Evolutionary conservation across 352 stramenopile species (phyloP).

Genomic region (Pythium rishiriense): DNA sequence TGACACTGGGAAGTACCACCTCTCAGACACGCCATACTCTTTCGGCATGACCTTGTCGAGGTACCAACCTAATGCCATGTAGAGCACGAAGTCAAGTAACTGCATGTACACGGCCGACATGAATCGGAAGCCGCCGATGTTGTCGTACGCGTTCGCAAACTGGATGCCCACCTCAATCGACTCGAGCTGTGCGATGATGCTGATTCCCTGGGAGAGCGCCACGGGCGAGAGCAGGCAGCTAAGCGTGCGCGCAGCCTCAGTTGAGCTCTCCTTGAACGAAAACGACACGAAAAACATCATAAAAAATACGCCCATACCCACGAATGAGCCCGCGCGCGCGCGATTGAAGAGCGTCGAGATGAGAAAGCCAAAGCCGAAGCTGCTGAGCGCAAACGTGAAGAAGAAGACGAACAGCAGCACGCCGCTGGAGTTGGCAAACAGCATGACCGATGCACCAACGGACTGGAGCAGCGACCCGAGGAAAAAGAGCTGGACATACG

Average conservation of each 20-base stretch:
- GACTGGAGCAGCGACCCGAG: conserved; percentile 52
- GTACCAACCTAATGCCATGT: conserved; percentile 86
- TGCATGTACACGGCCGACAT: conserved; percentile 77
- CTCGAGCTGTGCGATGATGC: conserved; percentile 64
- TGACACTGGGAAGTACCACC: conserved; percentile 90
- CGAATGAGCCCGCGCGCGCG: conserved; percentile 55
- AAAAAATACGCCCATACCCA: conserved; percentile 78
- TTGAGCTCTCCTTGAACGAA: conserved; percentile 63
- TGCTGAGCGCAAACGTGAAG: conserved; percentile 75
- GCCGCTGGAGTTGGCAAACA: conserved; percentile 53
- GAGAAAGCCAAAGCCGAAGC: conserved; percentile 75
- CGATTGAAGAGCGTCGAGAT: conserved; percentile 68
- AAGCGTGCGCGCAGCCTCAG: conserved; percentile 25
- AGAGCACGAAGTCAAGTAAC: conserved; percentile 88
- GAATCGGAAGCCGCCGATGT: conserved; percentile 56
- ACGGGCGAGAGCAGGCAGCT: conserved; percentile 68
- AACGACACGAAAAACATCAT: conserved; percentile 79
- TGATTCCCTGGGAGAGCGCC: conserved; percentile 70
- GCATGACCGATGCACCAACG: conserved; percentile 26
- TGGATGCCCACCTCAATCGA: conserved; percentile 45
- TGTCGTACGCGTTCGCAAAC: conserved; percentile 35
- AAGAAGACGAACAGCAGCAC: conserved; percentile 64
- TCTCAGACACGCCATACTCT: conserved; percentile 88
- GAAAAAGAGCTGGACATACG: conserved; percentile 66
- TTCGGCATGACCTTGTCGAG: conserved; percentile 91